Percentiles rank a stretch among this genome's conserved stretches.
Conservation (phyloP, 495 filamentous ascomycete species). For the Diplogelasinospora grovesii region DNA sequence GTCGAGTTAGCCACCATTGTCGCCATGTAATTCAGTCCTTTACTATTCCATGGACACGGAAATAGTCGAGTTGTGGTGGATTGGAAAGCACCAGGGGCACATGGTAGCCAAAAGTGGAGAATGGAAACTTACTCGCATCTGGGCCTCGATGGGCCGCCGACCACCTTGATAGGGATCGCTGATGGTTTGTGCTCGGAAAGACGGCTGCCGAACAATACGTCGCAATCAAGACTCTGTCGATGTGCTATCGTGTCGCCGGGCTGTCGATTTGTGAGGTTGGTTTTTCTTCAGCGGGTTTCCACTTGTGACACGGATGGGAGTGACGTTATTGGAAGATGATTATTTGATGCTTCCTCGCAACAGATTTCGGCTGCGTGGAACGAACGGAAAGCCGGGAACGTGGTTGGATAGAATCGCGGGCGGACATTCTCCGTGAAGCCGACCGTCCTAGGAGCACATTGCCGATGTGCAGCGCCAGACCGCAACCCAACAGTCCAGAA, state of each 20-base stretch:
- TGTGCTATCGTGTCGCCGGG: slow-evolving; percentile 2
- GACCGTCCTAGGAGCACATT: no score
- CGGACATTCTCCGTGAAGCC: no score
- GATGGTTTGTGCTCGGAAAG: neutral
- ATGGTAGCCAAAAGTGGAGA: slow-evolving; percentile 22
- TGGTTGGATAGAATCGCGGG: no score
- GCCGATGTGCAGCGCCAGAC: no score
- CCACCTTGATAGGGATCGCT: slow-evolving; percentile 7
- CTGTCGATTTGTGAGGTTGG: neutral
- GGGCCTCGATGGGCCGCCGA: slow-evolving; percentile 13
- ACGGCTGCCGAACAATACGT: no score
- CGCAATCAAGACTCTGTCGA: no score
- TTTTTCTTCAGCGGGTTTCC: slow-evolving; percentile 10
- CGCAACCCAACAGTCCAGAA: no score
- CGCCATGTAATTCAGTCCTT: no score
- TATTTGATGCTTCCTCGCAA: slow-evolving; percentile 13
- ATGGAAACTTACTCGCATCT: slow-evolving; percentile 22
- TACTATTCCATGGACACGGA: no score
- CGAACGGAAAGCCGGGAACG: no score
- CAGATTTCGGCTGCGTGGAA: slow-evolving; percentile 11
- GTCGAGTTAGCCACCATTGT: no score
- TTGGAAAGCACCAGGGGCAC: neutral
- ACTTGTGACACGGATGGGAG: slow-evolving; percentile 15
- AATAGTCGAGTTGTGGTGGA: no score
- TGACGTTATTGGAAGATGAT: slow-evolving; percentile 21